Percentiles rank a stretch among this genome's conserved stretches.
Conservation (phyloP, 257 asterid genomes). For the Capsicum pubescens region DNA sequence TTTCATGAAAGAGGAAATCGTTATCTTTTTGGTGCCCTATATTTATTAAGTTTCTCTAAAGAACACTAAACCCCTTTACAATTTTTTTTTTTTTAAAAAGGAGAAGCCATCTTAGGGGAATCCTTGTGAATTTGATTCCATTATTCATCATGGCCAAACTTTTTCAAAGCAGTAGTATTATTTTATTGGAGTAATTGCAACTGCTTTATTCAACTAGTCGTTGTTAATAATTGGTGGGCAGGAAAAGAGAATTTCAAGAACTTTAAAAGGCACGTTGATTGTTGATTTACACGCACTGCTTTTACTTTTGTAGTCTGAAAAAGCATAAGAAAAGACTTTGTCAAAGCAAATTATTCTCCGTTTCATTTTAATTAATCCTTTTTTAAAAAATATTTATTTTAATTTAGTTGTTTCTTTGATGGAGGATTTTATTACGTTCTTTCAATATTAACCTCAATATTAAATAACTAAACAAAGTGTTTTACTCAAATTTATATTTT, state of each 20-base stretch:
- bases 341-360: slow-evolving; percentile 3
- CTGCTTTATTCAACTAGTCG: slow-evolving; percentile 18
- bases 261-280: slow-evolving; percentile 21
- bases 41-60: neutral
- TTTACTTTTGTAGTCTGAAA: slow-evolving; percentile 38
- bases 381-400: too few relatives aligned
- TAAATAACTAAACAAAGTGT: too few relatives aligned
- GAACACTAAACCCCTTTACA: slow-evolving; percentile 23
- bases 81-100: neutral
- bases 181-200: neutral
- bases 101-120: neutral
- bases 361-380: too few relatives aligned
- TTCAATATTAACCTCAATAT: too few relatives aligned
- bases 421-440: too few relatives aligned
- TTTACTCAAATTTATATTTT: too few relatives aligned
- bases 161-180: neutral
- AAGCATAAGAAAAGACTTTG: slow-evolving; percentile 39
- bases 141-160: slow-evolving; percentile 31
- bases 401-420: too few relatives aligned
- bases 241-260: slow-evolving; percentile 27
- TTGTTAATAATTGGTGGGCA: slow-evolving; percentile 15
- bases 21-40: too few relatives aligned
- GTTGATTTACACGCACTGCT: slow-evolving; percentile 29
- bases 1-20: neutral
- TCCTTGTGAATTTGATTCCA: slow-evolving; percentile 1